Evolutionary conservation across 1,284 basidiomycete species (phyloP).

Genomic region (Rhodotorula sp.): DNA sequence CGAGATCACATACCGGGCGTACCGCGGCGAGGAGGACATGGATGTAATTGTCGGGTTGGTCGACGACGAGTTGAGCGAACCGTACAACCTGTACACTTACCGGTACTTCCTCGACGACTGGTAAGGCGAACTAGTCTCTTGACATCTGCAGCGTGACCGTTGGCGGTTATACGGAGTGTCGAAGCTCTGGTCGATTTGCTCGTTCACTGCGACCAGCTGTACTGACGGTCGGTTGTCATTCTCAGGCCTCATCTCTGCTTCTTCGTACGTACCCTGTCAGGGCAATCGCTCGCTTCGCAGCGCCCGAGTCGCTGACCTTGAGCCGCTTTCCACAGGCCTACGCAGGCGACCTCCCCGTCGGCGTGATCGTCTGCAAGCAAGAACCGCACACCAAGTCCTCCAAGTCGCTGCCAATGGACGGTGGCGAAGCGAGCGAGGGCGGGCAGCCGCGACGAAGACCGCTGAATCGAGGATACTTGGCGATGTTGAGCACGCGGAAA

Average conservation of each 20-base stretch:
- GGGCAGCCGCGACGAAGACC: slow-evolving; percentile 51
- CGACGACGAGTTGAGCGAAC: slow-evolving; percentile 90
- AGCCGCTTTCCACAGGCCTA: slow-evolving; percentile 14
- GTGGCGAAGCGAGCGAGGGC: background rate
- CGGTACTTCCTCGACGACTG: slow-evolving; percentile 93
- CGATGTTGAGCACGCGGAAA: slow-evolving; percentile 88
- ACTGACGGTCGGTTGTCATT: background rate
- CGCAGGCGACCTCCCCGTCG: slow-evolving; percentile 59
- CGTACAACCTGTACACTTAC: slow-evolving; percentile 77
- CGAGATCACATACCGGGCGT: slow-evolving; percentile 20
- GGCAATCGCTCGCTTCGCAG: no score
- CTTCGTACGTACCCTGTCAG: slow-evolving; percentile 57
- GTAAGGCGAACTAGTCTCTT: slow-evolving; percentile 52
- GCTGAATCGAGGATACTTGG: slow-evolving; percentile 88
- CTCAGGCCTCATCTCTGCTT: slow-evolving; percentile 88
- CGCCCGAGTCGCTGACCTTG: background rate
- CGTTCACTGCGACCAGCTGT: background rate
- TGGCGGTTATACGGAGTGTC: background rate
- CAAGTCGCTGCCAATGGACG: background rate
- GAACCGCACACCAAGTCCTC: slow-evolving; percentile 63
- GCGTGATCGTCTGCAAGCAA: slow-evolving; percentile 94
- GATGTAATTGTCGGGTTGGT: slow-evolving; percentile 57
- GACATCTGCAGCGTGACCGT: background rate
- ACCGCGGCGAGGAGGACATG: slow-evolving; percentile 38
- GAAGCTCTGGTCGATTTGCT: background rate